These are phyloP conservation scores for Osmozyma mogii DNA, from an alignment of 805 yeast genomes.

Conservation along the genomic window DNA sequence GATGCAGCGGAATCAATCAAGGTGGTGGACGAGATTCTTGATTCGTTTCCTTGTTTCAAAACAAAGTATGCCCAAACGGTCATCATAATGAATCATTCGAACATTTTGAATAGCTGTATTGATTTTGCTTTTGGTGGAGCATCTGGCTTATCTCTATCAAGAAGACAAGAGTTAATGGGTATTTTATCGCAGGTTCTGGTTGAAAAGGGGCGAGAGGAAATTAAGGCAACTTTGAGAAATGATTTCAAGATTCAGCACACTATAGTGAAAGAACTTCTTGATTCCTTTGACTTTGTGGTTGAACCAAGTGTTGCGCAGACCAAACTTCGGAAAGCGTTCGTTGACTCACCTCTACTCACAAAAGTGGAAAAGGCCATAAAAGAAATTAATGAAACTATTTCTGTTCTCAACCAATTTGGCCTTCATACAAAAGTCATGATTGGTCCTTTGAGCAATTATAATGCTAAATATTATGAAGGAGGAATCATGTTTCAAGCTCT, in stretches of 20 bases:
- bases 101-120: conserved; percentile 59
- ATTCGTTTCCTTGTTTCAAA: conserved; percentile 59
- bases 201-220: conserved; percentile 56
- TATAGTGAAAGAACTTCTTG: conserved; percentile 69
- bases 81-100: conserved; percentile 73
- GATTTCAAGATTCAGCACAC: conserved; percentile 77
- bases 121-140: conserved; percentile 64
- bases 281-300: conserved; percentile 62
- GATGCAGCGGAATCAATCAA: conserved; percentile 82
- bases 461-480: conserved; percentile 65
- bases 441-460: conserved; percentile 80
- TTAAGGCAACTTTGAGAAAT: conserved; percentile 30
- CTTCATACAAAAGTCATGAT: conserved; percentile 50
- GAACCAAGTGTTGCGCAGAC: conserved; percentile 59
- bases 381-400: conserved; percentile 54
- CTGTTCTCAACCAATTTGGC: conserved; percentile 49
- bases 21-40: conserved; percentile 67
- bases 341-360: conserved; percentile 57
- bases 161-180: conserved; percentile 58
- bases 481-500: conserved; percentile 89
- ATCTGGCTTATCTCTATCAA: conserved; percentile 56
- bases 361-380: conserved; percentile 56
- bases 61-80: conserved; percentile 39
- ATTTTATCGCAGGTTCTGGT: conserved; percentile 72
- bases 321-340: conserved; percentile 61